Conservation (phyloP, 2,329 filamentous ascomycete species). For the Colletotrichum euphorbiae region DNA sequence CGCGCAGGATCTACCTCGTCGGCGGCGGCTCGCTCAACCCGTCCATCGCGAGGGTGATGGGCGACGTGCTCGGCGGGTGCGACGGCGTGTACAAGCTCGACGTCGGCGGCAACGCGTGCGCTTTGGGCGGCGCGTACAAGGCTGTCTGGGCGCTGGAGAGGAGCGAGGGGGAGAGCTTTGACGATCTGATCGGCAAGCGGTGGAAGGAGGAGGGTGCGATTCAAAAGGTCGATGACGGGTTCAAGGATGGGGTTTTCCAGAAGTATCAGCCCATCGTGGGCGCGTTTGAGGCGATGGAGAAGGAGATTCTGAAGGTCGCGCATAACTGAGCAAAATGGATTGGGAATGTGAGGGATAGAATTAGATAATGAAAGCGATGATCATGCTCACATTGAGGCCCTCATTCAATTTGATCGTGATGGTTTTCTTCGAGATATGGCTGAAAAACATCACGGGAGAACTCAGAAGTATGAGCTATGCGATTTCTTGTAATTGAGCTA, state of each 20-base stretch:
- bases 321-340: conserved; percentile 41
- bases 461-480: background rate
- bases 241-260: conserved; percentile 78
- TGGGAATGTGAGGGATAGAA: conserved; percentile 5
- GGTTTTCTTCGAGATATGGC: background rate
- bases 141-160: conserved; percentile 92
- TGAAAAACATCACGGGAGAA: background rate
- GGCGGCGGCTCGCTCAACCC: conserved; percentile 91
- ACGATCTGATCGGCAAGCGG: conserved; percentile 83
- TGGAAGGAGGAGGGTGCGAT: conserved; percentile 91
- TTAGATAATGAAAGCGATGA: conserved; percentile 4
- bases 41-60: conserved; percentile 86
- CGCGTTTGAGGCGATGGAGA: conserved; percentile 83
- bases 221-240: conserved; percentile 85
- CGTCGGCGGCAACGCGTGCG: conserved; percentile 95
- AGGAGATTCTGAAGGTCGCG: conserved; percentile 65
- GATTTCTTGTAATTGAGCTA: conserved; percentile 9
- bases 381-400: background rate
- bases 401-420: background rate
- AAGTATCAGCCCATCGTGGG: conserved; percentile 81
- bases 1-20: conserved; percentile 91
- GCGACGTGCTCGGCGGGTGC: conserved; percentile 86
- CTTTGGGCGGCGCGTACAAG: conserved; percentile 93
- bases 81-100: conserved; percentile 95
- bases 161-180: conserved; percentile 78